A percentile compares a stretch with the other conserved stretches of the same genome.
phyloP scores from a whole-genome alignment of 1,139 yeast genomes.

The Pichia cactophila region DNA sequence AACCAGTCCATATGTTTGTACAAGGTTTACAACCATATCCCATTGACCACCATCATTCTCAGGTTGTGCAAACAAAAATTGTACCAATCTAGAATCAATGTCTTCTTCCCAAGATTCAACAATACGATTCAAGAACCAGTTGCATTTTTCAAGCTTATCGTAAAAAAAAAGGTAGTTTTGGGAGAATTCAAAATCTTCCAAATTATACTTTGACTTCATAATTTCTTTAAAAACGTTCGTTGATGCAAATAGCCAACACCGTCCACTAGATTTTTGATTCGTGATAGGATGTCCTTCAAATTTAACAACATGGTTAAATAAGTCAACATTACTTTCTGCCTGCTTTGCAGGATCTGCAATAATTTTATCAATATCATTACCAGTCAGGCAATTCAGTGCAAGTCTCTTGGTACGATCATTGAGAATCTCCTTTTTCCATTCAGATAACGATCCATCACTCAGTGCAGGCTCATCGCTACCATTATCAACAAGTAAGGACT shows the following conservation, averaged over 20 bases:
- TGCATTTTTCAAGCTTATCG: conserved; percentile 53
- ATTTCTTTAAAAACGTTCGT: conserved; percentile 53
- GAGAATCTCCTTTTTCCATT: conserved; percentile 46
- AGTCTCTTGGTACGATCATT: conserved; percentile 49
- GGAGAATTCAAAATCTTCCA: conserved; percentile 50
- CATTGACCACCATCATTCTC: conserved; percentile 68
- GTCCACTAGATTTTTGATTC: conserved; percentile 51
- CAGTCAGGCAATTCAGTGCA: conserved; percentile 53
- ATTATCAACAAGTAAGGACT: conserved; percentile 15
- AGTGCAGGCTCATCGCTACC: conserved; percentile 19
- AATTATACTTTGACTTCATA: conserved; percentile 45
- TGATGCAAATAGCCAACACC: conserved; percentile 68
- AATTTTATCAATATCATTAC: conserved; percentile 40
- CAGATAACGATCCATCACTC: conserved; percentile 29
- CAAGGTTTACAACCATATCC: conserved; percentile 61
- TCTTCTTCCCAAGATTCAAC: conserved; percentile 47
- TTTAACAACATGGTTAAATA: conserved; percentile 48
- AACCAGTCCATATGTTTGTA: conserved; percentile 54
- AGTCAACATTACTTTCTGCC: conserved; percentile 36
- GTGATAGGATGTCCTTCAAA: conserved; percentile 53
- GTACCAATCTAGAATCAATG: conserved; percentile 49
- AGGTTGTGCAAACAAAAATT: conserved; percentile 42
- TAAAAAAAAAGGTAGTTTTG: conserved; percentile 50
- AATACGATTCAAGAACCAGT: conserved; percentile 51
- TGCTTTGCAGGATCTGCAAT: conserved; percentile 33